Base-by-base conservation (phyloP, 805 yeast species). In the Ogataea pignaliae region DNA sequence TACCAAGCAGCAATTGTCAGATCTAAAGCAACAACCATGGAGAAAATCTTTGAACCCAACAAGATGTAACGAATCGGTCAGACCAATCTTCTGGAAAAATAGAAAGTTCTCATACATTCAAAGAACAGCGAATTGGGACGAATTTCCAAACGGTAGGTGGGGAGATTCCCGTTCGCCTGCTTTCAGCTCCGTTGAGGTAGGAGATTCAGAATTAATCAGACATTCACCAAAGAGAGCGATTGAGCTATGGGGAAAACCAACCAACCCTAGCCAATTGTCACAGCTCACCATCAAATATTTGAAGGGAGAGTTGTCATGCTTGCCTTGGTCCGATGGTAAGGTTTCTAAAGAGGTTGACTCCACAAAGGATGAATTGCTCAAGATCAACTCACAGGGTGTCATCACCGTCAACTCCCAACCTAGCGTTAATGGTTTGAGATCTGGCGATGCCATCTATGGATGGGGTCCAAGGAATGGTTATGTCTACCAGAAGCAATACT, bases 101-200 rank as follows among this genome's bases (percentile, higher is more conserved):
- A 80, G 97, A 70, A 90, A 90, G 57, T 85, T 85, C 64, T 82
- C 95, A 13, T 91, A 91, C 63, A 81, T 88, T 48, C 78, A 88
- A 39, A 77, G 98, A 64, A 91, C 97, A 9, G 80, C 93, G 21
- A 83, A 85, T 45, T 93, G 99, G 89, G 99, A 93, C 68, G 99
- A 93, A 65, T 93, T 91, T 60, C 99, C 99, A 41, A 93, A 91
- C 65, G 99, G 99, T 48, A 76, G 99, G 69, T 93, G 97, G 90
- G 99, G 99, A 57, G 97, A 93, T 63, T 87, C 97, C 3, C 75
- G 96, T 47, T 93, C 98, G 36, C 99, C 99, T 4, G 98, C 98
- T 2, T 90, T 85, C 67, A 96, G 96, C 57, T 95, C 87, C 52
- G 74, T 89, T 45, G 96, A 88, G 61, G 73, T 85, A 42, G 83